Percentiles rank a stretch among this genome's conserved stretches.
These are phyloP conservation scores for Candolleomyces aberdarensis DNA, from an alignment of 768 basidiomycete species.

Conservation along the genomic window DNA sequence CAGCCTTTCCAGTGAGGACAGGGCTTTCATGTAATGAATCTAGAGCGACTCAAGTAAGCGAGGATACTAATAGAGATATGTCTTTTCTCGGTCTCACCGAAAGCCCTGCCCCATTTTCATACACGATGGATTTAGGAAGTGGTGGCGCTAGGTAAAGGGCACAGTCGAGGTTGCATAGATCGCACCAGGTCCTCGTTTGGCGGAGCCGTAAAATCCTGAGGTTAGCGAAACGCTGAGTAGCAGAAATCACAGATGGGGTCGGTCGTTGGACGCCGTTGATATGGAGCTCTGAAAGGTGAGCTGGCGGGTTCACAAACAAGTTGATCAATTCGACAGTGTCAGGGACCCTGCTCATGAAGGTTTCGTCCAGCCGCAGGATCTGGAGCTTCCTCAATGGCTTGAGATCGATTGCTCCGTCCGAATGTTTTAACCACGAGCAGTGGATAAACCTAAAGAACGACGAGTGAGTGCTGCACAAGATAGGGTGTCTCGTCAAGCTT, in stretches of 20 bases:
- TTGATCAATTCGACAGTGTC: not conserved
- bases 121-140: not conserved
- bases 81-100: not conserved
- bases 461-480: not conserved
- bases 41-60: not conserved
- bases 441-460: not conserved
- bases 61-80: not conserved
- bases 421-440: not conserved
- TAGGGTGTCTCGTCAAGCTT: not conserved
- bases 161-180: constrained; percentile 1
- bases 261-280: not conserved
- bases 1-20: not conserved
- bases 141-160: not conserved
- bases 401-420: not conserved
- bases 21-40: constrained; percentile 5
- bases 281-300: not conserved
- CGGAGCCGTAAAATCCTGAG: not conserved
- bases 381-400: not conserved
- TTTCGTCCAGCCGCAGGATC: not conserved
- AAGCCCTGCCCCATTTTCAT: constrained; percentile 2
- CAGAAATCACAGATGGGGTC: not conserved
- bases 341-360: not conserved
- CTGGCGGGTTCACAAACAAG: not conserved
- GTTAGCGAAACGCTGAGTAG: not conserved
- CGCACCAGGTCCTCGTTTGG: constrained; percentile 2